phyloP scores from a whole-genome alignment of 108 stramenopile species.

The Nannochloropsis gaditana region DNA sequence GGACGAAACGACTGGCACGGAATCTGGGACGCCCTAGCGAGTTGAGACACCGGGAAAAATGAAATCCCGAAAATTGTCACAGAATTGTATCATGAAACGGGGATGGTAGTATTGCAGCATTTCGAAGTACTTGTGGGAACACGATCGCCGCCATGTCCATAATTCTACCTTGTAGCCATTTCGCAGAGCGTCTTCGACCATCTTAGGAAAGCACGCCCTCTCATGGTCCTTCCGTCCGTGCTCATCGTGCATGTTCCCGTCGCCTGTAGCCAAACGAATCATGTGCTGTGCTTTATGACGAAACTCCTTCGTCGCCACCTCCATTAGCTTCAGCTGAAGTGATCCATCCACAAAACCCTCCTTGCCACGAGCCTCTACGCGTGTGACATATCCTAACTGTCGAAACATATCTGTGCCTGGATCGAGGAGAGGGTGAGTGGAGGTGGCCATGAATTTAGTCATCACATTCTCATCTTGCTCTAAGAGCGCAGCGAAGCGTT shows the following conservation, averaged over 20 bases:
- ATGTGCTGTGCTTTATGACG: neutral
- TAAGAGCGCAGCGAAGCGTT: neutral
- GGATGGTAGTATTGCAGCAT: neutral
- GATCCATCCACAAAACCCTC: neutral
- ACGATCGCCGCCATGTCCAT: neutral
- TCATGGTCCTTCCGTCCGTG: neutral
- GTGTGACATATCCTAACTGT: neutral
- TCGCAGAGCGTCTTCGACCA: neutral
- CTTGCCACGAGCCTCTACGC: neutral
- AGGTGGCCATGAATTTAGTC: constrained; percentile 11
- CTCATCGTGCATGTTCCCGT: constrained; percentile 6
- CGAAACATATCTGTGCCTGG: neutral
- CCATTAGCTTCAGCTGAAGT: neutral
- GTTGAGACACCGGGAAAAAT: neutral
- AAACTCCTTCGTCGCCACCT: neutral
- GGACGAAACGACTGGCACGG: too few relatives aligned
- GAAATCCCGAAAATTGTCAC: neutral
- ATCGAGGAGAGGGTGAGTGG: neutral
- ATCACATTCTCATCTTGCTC: neutral
- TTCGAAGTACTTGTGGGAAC: neutral
- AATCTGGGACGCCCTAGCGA: too few relatives aligned
- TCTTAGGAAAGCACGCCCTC: neutral
- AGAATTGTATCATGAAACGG: neutral
- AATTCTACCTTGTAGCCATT: neutral
- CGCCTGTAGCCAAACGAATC: neutral